These are phyloP conservation scores for Parascedosporium putredinis DNA, from an alignment of 2,329 filamentous ascomycete genomes.

Conservation along the genomic window DNA sequence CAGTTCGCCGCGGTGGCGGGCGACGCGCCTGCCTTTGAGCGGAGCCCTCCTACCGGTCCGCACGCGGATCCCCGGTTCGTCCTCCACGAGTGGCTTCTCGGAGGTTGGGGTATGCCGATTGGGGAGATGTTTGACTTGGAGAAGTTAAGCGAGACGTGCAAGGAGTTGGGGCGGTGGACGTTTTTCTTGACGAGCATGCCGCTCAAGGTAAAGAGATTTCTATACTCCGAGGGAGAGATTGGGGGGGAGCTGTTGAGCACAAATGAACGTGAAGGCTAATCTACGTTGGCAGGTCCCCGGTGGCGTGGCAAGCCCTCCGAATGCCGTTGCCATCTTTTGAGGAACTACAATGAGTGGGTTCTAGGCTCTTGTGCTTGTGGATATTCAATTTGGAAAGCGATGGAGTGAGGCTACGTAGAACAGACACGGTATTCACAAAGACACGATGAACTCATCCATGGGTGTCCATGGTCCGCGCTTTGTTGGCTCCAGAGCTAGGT, in stretches of 20 bases:
- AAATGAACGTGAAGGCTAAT: too few species aligned
- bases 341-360: too few species aligned
- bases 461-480: too few species aligned
- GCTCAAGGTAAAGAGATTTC: neutral
- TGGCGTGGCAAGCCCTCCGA: constrained; percentile 6
- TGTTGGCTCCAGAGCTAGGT: too few species aligned
- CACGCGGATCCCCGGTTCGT: neutral
- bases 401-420: neutral
- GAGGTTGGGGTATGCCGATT: constrained; percentile 7
- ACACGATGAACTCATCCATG: too few species aligned
- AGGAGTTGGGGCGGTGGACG: neutral
- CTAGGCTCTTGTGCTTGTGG: too few species aligned
- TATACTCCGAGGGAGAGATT: neutral
- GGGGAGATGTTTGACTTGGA: constrained; percentile 8
- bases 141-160: neutral
- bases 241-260: too few species aligned
- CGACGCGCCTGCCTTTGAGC: constrained; percentile 1
- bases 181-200: constrained; percentile 8
- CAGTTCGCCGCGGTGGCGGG: constrained; percentile 3
- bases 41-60: constrained; percentile 1
- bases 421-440: neutral
- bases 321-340: constrained; percentile 7
- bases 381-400: neutral
- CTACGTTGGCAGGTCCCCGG: constrained; percentile 3
- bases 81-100: constrained; percentile 7